These are phyloP conservation scores for Chiua virens DNA, from an alignment of 768 basidiomycete species.

Conservation along the genomic window DNA sequence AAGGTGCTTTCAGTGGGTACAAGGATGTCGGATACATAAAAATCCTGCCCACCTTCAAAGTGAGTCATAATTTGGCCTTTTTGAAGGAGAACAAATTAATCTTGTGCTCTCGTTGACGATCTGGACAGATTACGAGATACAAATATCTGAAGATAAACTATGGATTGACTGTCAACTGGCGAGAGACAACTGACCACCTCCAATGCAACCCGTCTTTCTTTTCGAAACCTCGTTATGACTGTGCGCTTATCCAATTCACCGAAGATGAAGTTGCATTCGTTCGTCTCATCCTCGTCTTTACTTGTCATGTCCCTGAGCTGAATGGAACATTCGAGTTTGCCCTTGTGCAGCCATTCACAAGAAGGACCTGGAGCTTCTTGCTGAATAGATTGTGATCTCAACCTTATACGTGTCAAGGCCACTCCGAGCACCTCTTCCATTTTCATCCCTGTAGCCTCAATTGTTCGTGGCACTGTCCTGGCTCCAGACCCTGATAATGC, in stretches of 20 bases:
- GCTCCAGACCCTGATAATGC: too few relatives aligned
- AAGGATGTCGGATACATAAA: background rate
- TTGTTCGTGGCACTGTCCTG: too few relatives aligned
- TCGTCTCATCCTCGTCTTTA: slow-evolving; percentile 24
- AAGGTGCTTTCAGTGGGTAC: background rate
- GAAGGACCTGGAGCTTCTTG: too few relatives aligned
- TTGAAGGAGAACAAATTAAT: too few relatives aligned
- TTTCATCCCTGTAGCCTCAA: too few relatives aligned
- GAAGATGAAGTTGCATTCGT: slow-evolving; percentile 10
- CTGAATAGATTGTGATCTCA: too few relatives aligned
- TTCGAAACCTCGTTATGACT: slow-evolving; percentile 24
- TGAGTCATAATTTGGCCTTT: background rate
- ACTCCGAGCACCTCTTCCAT: too few relatives aligned
- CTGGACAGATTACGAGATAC: slow-evolving; percentile 23
- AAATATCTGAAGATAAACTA: slow-evolving; percentile 29
- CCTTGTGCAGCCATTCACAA: too few relatives aligned
- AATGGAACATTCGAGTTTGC: too few relatives aligned
- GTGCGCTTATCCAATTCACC: slow-evolving; percentile 21
- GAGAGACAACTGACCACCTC: slow-evolving; percentile 26
- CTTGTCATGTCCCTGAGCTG: slow-evolving; percentile 4
- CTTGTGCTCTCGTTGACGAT: too few relatives aligned
- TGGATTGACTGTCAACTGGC: slow-evolving; percentile 30
- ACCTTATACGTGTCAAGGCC: too few relatives aligned
- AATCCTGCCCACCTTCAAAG: background rate
- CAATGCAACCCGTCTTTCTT: slow-evolving; percentile 33